Evolutionary conservation across 495 filamentous ascomycete genomes (phyloP), one percentile per base, ranked within the genome.

Genomic region (Articulospora tetracladia): DNA sequence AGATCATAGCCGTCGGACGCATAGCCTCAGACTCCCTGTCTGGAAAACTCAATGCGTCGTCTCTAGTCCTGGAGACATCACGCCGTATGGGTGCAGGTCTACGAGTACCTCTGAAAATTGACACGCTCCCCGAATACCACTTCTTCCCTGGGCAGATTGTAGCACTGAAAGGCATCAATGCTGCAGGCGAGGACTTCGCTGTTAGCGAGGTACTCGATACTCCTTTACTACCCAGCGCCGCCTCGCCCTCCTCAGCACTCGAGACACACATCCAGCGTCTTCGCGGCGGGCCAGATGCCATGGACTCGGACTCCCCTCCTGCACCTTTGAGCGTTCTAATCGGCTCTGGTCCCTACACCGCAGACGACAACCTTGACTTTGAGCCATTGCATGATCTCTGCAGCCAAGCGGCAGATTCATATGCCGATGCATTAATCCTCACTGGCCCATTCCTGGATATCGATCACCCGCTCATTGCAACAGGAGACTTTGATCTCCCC

Each of bases 101-200:
- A 51, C 83, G 94, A 57, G 81, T 97, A 23, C 90, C 90, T 3
- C 75, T 98, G 22, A 89, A 92, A 66, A 69, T 97, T 8, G 80
- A 87, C 59, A 78, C 81, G 0, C 63, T 96, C 0, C 73, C 78
- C 1, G 81, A 83, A 4, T 89, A 86, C 73, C 88, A 91, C 61
- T 92, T 98, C 78, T 97, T 98, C 72, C 93, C 93, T 0, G 94
- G 94, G 19, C 91, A 97, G 68, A 96, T 97, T 50, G 88, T 95
- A 20, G 94, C 93, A 10, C 74, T 97, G 17, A 79, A 80, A 36
- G 94, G 94, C 10, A 89, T 88, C 66, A 98, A 98, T 67, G 86
- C 91, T 6, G 90, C 89, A 17, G 93, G 93, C 3, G 81, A 87
- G 23, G 87, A 90, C 58, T 97, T 98, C 63, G 81, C 84, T 0